These are phyloP conservation scores for Erodium texanum DNA, from an alignment of 441 rosid species.

Conservation along the genomic window DNA sequence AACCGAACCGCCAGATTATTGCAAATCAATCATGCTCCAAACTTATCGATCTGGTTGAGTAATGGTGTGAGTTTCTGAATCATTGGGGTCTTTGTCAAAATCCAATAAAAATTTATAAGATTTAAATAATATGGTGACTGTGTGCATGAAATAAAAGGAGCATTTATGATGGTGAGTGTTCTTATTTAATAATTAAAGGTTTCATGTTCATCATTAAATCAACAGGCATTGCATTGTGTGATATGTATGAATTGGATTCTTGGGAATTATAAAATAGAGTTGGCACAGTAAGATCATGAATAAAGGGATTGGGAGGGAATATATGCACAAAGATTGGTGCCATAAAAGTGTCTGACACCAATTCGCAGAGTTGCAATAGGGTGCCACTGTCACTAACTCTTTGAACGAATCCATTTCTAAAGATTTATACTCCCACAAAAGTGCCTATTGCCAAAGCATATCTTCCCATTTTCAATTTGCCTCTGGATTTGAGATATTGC, in stretches of 20 bases:
- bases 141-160: too few species aligned
- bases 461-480: too few species aligned
- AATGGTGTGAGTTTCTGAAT: neutral
- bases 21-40: neutral
- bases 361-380: slow-evolving; percentile 30
- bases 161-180: too few species aligned
- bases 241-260: neutral
- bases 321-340: slow-evolving; percentile 11
- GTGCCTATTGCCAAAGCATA: too few species aligned
- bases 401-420: slow-evolving; percentile 36
- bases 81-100: neutral
- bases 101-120: too few species aligned
- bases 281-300: neutral
- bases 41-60: neutral
- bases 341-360: slow-evolving; percentile 22
- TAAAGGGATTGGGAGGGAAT: slow-evolving; percentile 15
- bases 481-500: too few species aligned
- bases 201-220: neutral
- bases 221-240: neutral
- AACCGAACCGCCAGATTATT: too few species aligned
- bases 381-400: slow-evolving; percentile 26
- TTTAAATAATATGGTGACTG: too few species aligned
- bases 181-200: too few species aligned
- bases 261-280: neutral
- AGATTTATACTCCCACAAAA: slow-evolving; percentile 26